A percentile compares a stretch with the other conserved stretches of the same genome.
Conservation (phyloP, 2,329 filamentous ascomycete genomes). For the Hypomyces perniciosus region DNA sequence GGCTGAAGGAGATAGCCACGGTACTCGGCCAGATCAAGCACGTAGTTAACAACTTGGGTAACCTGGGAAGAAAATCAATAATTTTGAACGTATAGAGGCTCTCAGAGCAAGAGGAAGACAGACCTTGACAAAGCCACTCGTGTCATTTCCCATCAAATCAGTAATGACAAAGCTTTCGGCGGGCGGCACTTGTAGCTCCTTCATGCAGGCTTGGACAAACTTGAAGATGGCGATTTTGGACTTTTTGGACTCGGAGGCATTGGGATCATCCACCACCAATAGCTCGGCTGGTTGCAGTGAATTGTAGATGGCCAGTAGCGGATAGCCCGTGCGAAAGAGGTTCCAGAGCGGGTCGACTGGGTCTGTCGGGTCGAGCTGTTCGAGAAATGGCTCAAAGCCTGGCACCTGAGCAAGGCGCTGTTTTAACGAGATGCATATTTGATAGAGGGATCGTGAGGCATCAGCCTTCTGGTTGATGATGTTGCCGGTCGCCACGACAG, state of each 20-base stretch:
- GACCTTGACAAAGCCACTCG: constrained; percentile 94
- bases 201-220: constrained; percentile 84
- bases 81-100: background rate
- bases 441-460: constrained; percentile 85
- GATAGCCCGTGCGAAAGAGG: constrained; percentile 75
- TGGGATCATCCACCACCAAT: constrained; percentile 60
- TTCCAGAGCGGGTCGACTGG: constrained; percentile 91
- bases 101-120: constrained; percentile 16
- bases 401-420: constrained; percentile 77
- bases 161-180: constrained; percentile 87
- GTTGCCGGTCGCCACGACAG: constrained; percentile 74
- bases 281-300: constrained; percentile 64
- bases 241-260: constrained; percentile 61
- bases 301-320: constrained; percentile 86
- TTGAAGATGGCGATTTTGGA: constrained; percentile 87
- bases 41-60: constrained; percentile 84
- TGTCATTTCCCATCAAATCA: constrained; percentile 89
- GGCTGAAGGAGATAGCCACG: constrained; percentile 64
- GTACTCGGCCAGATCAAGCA: constrained; percentile 78
- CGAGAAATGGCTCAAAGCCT: constrained; percentile 69
- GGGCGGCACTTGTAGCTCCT: constrained; percentile 70
- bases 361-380: constrained; percentile 62
- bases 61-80: constrained; percentile 39
- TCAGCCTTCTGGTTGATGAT: constrained; percentile 97
- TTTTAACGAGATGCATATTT: constrained; percentile 84